Percentiles rank a stretch among this genome's conserved stretches.
phyloP scores from a whole-genome alignment of 2,329 filamentous ascomycete genomes.

The Diaporthe sp. region DNA sequence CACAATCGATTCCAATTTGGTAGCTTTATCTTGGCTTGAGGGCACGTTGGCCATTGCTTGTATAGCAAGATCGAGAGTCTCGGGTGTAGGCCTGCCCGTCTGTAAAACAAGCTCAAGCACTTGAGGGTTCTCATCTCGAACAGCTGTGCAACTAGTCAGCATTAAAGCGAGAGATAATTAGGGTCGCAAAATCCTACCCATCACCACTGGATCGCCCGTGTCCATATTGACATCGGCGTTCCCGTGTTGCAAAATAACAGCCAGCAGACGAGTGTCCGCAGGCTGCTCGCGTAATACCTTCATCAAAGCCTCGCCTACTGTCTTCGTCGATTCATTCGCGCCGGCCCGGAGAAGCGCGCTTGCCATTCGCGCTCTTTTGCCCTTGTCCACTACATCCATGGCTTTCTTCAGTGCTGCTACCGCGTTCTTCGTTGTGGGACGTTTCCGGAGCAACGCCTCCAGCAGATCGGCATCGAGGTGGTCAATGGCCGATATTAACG shows the following conservation, averaged over 20 bases:
- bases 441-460: slow-evolving; percentile 59
- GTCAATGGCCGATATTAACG: slow-evolving; percentile 62
- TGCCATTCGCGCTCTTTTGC: slow-evolving; percentile 61
- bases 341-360: slow-evolving; percentile 62
- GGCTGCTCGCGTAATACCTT: slow-evolving; percentile 59
- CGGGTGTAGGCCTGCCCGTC: slow-evolving; percentile 59
- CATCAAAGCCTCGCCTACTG: slow-evolving; percentile 59
- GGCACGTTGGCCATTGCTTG: slow-evolving; percentile 59
- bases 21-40: slow-evolving; percentile 60
- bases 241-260: slow-evolving; percentile 64
- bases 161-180: not conserved
- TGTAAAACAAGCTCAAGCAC: slow-evolving; percentile 63
- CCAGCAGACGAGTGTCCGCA: slow-evolving; percentile 64
- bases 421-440: slow-evolving; percentile 60
- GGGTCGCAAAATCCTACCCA: slow-evolving; percentile 47
- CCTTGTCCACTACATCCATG: slow-evolving; percentile 60
- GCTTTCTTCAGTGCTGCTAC: slow-evolving; percentile 63
- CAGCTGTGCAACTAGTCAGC: slow-evolving; percentile 51
- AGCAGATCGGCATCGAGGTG: slow-evolving; percentile 64
- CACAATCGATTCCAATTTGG: slow-evolving; percentile 65
- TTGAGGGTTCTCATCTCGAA: slow-evolving; percentile 60
- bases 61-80: slow-evolving; percentile 60
- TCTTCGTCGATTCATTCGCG: slow-evolving; percentile 53
- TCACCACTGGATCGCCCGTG: slow-evolving; percentile 58
- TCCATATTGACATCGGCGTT: slow-evolving; percentile 67